These are phyloP conservation scores for Fraxinus velutina DNA, from an alignment of 305 asterid species.

Conservation along the genomic window DNA sequence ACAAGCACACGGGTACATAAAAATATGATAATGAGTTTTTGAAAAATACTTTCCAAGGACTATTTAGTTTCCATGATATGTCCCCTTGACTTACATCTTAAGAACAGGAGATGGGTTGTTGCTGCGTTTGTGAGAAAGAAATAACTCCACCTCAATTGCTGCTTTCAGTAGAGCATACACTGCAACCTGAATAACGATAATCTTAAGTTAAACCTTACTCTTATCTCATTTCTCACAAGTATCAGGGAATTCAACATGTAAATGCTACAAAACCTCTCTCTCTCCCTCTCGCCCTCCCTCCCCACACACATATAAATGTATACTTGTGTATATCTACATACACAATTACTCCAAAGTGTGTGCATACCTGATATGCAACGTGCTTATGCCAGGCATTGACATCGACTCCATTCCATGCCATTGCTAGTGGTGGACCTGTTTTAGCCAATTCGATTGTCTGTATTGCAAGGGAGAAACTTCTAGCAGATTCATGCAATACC, in stretches of 20 bases:
- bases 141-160: constrained; percentile 55
- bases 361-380: constrained; percentile 56
- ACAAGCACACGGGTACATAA: not conserved
- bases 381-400: constrained; percentile 70
- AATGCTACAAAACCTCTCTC: not conserved
- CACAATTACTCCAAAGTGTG: not conserved
- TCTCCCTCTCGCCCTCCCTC: not conserved
- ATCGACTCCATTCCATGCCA: constrained; percentile 78
- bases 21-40: not conserved
- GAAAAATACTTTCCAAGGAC: not conserved
- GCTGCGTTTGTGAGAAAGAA: constrained; percentile 71
- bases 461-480: constrained; percentile 53
- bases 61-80: not conserved
- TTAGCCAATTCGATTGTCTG: constrained; percentile 44
- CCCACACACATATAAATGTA: not conserved
- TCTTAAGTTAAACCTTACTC: constrained; percentile 9
- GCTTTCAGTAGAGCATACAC: constrained; percentile 65
- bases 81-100: constrained; percentile 49
- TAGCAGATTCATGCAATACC: constrained; percentile 60
- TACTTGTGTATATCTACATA: not conserved
- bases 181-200: constrained; percentile 51
- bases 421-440: constrained; percentile 55
- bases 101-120: constrained; percentile 52
- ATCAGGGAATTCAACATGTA: constrained; percentile 1
- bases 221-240: constrained; percentile 5